A percentile compares a stretch with the other conserved stretches of the same genome.
phyloP scores from a whole-genome alignment of 2,329 filamentous ascomycete genomes.

The Curvularia lunata region DNA sequence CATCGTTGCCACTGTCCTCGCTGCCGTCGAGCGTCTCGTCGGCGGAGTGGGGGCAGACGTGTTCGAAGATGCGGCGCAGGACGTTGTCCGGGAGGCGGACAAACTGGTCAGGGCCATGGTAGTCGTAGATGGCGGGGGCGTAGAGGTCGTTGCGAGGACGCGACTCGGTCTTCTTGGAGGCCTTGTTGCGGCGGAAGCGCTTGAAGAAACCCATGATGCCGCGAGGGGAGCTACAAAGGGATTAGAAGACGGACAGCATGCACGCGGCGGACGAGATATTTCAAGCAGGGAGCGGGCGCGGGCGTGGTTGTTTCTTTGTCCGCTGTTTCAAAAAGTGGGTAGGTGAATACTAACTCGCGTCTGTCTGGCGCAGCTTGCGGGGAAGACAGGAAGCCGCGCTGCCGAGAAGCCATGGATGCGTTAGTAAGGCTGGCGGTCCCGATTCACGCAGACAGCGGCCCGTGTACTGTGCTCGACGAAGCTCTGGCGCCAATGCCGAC shows the following conservation, averaged over 20 bases:
- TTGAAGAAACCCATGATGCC: slow-evolving; percentile 59
- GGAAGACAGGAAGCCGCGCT: slow-evolving; percentile 29
- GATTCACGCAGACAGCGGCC: slow-evolving; percentile 1
- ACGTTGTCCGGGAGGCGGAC: slow-evolving; percentile 68
- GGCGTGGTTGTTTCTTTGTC: slow-evolving; percentile 3
- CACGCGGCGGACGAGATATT: slow-evolving; percentile 25
- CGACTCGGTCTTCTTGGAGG: slow-evolving; percentile 48
- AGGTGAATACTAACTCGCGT: slow-evolving; percentile 34
- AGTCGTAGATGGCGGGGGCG: slow-evolving; percentile 33
- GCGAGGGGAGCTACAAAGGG: slow-evolving; percentile 30
- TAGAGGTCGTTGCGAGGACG: slow-evolving; percentile 40
- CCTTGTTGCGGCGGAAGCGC: slow-evolving; percentile 55
- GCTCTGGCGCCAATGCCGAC: slow-evolving; percentile 12
- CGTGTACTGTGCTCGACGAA: neutral
- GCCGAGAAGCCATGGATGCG: slow-evolving; percentile 35
- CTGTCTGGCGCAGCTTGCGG: slow-evolving; percentile 32
- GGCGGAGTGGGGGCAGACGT: slow-evolving; percentile 80
- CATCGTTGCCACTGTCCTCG: slow-evolving; percentile 78
- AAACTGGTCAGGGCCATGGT: slow-evolving; percentile 53
- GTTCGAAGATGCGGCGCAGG: slow-evolving; percentile 77
- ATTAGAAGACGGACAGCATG: slow-evolving; percentile 23
- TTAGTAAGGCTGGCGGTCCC: slow-evolving; percentile 17
- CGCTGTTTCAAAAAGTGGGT: slow-evolving; percentile 19
- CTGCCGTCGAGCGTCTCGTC: slow-evolving; percentile 77
- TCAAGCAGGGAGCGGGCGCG: slow-evolving; percentile 8